Conservation (phyloP, 192 early-diverging fungal species). For the Geranomyces variabilis region DNA sequence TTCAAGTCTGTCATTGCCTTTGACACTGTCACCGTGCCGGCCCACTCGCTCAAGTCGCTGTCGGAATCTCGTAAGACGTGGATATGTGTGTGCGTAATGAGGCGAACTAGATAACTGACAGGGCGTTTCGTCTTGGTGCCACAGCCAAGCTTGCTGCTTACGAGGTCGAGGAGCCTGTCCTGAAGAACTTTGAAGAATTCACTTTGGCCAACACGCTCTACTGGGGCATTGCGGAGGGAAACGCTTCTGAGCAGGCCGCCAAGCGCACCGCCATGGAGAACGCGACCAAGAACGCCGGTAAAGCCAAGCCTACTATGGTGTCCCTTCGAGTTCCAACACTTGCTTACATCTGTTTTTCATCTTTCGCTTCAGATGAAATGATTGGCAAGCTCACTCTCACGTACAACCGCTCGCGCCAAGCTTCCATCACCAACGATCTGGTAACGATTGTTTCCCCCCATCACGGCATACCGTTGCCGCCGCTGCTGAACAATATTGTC, state of each 20-base stretch:
- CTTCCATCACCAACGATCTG: slow-evolving; percentile 97
- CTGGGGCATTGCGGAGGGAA: slow-evolving; percentile 96
- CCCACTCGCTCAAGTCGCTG: slow-evolving; percentile 69
- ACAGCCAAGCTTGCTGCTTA: slow-evolving; percentile 83
- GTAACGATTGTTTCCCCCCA: too few species aligned
- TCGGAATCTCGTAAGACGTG: slow-evolving; percentile 71
- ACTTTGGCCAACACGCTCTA: slow-evolving; percentile 90
- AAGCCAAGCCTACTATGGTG: too few species aligned
- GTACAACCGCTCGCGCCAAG: slow-evolving; percentile 98
- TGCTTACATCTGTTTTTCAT: background rate
- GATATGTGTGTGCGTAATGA: too few species aligned
- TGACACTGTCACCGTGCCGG: slow-evolving; percentile 74
- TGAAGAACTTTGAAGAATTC: slow-evolving; percentile 91
- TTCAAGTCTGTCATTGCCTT: slow-evolving; percentile 95
- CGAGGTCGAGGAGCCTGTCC: slow-evolving; percentile 86
- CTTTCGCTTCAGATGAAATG: slow-evolving; percentile 66
- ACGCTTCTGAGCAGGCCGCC: slow-evolving; percentile 93
- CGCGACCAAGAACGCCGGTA: slow-evolving; percentile 97
- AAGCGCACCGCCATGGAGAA: slow-evolving; percentile 99
- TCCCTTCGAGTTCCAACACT: too few species aligned
- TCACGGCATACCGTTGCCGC: too few species aligned
- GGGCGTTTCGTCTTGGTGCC: too few species aligned
- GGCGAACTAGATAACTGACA: too few species aligned
- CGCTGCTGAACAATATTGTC: too few species aligned
- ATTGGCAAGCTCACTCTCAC: slow-evolving; percentile 93